Evolutionary conservation across 2,329 filamentous ascomycete genomes (phyloP).

Genomic region (Fusarium sp.): DNA sequence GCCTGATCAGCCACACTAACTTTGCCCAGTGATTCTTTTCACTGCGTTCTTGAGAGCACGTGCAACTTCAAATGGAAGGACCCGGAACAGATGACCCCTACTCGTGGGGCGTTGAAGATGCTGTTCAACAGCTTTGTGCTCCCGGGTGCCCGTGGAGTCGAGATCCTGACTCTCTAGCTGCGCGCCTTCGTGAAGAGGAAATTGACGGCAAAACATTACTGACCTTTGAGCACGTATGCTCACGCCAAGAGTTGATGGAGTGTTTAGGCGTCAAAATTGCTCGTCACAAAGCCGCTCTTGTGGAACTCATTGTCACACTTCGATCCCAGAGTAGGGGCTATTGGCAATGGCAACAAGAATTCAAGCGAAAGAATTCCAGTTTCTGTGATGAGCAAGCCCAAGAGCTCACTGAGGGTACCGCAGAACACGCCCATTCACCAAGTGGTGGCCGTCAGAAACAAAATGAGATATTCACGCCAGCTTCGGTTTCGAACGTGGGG

Average conservation of each 20-base stretch:
- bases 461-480: background rate
- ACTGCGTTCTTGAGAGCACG: conserved; percentile 6
- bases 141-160: conserved; percentile 61
- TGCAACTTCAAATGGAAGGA: conserved; percentile 43
- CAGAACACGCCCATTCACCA: background rate
- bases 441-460: background rate
- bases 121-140: conserved; percentile 74
- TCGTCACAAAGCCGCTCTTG: conserved; percentile 68
- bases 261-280: conserved; percentile 68
- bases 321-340: conserved; percentile 64
- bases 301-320: conserved; percentile 67
- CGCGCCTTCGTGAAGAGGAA: conserved; percentile 67
- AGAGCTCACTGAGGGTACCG: background rate
- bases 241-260: conserved; percentile 60
- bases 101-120: conserved; percentile 74
- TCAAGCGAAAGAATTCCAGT: conserved; percentile 33
- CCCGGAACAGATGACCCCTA: conserved; percentile 70
- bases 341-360: conserved; percentile 45
- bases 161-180: conserved; percentile 63
- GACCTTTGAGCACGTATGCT: conserved; percentile 62
- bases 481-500: background rate
- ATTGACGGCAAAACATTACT: conserved; percentile 75
- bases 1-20: background rate
- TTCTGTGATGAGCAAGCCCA: conserved; percentile 23
- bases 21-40: conserved; percentile 1